These are phyloP conservation scores for Oehlia diaphana DNA, from an alignment of 192 early-diverging fungal genomes.

Conservation along the genomic window DNA sequence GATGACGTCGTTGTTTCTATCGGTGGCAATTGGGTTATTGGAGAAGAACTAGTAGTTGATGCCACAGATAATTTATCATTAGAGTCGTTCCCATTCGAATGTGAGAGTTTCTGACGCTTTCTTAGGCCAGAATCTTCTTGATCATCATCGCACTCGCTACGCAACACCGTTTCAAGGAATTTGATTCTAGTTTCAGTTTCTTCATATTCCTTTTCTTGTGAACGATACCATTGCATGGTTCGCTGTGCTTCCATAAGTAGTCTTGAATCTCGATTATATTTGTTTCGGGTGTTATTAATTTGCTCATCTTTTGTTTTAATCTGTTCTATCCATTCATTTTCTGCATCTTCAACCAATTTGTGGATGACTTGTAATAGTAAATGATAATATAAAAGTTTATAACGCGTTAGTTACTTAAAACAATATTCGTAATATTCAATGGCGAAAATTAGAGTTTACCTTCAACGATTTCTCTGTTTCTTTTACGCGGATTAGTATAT, in stretches of 20 bases:
- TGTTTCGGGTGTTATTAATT: slow-evolving; percentile 54
- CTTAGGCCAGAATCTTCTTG: slow-evolving; percentile 1
- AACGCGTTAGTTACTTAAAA: not conserved
- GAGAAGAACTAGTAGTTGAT: not conserved
- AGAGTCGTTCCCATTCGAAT: slow-evolving; percentile 1
- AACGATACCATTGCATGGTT: slow-evolving; percentile 50
- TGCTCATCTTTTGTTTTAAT: slow-evolving; percentile 57
- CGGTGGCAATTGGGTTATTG: not conserved
- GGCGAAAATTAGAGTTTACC: slow-evolving; percentile 20
- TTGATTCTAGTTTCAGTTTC: slow-evolving; percentile 64
- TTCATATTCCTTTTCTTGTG: slow-evolving; percentile 51
- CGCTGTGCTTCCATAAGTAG: slow-evolving; percentile 56
- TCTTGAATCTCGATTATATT: slow-evolving; percentile 53
- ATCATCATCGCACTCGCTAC: slow-evolving; percentile 39
- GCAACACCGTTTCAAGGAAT: slow-evolving; percentile 59
- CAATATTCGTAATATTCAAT: not conserved
- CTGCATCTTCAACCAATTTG: slow-evolving; percentile 67
- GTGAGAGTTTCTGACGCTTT: slow-evolving; percentile 1
- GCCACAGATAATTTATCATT: not conserved
- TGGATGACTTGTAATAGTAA: slow-evolving; percentile 51
- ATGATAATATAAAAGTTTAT: not conserved
- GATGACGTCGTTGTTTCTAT: not conserved
- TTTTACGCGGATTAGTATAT: slow-evolving; percentile 31
- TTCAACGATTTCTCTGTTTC: slow-evolving; percentile 40
- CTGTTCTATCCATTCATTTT: slow-evolving; percentile 64